These are phyloP conservation scores for Phyllostachys edulis DNA, from an alignment of 176 grass and related monocot genomes.

Conservation along the genomic window DNA sequence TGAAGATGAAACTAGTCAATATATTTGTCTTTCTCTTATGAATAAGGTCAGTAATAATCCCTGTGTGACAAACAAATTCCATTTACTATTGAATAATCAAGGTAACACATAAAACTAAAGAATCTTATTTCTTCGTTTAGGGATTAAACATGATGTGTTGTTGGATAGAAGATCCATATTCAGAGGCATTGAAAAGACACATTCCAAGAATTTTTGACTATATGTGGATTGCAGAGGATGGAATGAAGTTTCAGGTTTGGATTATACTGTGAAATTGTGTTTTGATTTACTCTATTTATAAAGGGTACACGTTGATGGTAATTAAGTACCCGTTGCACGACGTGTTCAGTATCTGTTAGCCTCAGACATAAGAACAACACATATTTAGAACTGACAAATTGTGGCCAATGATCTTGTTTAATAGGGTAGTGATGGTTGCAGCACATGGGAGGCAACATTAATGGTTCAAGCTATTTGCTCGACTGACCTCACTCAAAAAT, in stretches of 20 bases:
- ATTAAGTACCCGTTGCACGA: no score
- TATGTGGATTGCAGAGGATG: not conserved
- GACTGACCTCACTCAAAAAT: constrained; percentile 42
- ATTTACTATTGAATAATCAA: no score
- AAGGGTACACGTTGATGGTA: no score
- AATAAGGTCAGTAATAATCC: not conserved
- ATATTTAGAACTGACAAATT: no score
- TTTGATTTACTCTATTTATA: no score
- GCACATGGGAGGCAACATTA: constrained; percentile 48
- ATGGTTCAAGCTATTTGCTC: constrained; percentile 47
- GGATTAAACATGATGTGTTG: not conserved
- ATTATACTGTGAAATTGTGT: no score
- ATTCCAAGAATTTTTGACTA: not conserved
- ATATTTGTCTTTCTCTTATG: not conserved
- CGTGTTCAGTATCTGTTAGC: no score
- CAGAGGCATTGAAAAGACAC: not conserved
- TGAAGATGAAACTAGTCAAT: not conserved
- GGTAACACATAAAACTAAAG: no score
- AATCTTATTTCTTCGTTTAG: not conserved
- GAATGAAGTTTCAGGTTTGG: constrained; percentile 17
- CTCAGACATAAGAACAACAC: no score
- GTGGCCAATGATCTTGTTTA: no score
- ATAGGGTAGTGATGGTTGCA: no score
- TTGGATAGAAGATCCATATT: not conserved
- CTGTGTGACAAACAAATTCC: no score